Evolutionary conservation across 345 rosid genomes (phyloP).

Genomic region (Citrus inodora): DNA sequence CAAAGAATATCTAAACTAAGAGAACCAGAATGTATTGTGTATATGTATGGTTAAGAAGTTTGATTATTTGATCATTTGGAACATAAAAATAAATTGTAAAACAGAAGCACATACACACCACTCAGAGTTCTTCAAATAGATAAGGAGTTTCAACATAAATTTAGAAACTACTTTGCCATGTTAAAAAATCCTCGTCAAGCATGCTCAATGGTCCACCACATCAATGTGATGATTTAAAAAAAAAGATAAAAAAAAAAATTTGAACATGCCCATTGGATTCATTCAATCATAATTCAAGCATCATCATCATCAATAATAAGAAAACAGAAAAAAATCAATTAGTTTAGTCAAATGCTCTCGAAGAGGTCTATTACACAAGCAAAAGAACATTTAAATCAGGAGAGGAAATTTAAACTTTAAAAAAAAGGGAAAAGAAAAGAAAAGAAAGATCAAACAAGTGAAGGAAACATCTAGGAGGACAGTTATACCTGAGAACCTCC

Average conservation of each 20-base stretch:
- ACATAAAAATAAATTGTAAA: neutral
- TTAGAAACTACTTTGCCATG: neutral
- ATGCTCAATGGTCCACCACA: neutral
- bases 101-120: neutral
- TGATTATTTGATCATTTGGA: neutral
- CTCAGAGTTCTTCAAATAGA: neutral
- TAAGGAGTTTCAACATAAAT: neutral
- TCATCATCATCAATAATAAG: no score
- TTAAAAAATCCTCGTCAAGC: neutral
- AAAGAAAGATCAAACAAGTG: neutral
- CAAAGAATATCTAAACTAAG: neutral
- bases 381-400: neutral
- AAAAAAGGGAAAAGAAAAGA: neutral
- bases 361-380: neutral
- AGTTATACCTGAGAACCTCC: conserved; percentile 84
- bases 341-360: neutral
- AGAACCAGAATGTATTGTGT: neutral
- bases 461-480: neutral
- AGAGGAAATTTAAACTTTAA: neutral
- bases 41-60: neutral
- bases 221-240: no score
- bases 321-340: no score
- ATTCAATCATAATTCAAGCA: neutral
- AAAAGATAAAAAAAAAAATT: neutral
- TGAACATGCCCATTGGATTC: neutral